Conservation (phyloP, 768 basidiomycete species). For the Trametes gibbosa region DNA sequence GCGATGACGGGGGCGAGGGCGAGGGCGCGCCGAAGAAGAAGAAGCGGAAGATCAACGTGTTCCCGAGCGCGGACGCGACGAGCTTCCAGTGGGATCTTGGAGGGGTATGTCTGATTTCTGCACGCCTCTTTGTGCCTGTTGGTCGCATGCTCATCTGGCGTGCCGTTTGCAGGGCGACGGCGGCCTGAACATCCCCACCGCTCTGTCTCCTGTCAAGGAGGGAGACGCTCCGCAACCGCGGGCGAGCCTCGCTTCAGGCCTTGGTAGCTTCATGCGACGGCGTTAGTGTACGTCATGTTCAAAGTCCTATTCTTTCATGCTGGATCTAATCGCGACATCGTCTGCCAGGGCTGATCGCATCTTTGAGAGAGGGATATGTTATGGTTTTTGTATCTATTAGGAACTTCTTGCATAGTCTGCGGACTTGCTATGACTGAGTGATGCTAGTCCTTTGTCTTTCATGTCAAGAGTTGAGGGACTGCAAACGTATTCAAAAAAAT, state of each 20-base stretch:
- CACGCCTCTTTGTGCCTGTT: neutral
- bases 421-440: too few species aligned
- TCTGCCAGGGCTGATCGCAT: too few species aligned
- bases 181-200: constrained; percentile 61
- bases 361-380: too few species aligned
- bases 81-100: constrained; percentile 45
- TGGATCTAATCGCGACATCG: too few species aligned
- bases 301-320: too few species aligned
- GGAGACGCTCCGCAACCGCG: constrained; percentile 41
- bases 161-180: constrained; percentile 31
- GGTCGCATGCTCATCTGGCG: too few species aligned
- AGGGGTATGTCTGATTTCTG: constrained; percentile 30
- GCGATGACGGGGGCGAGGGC: constrained; percentile 16
- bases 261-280: constrained; percentile 12
- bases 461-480: too few species aligned
- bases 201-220: constrained; percentile 65
- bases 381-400: too few species aligned
- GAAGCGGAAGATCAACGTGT: constrained; percentile 69
- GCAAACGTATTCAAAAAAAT: too few species aligned
- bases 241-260: constrained; percentile 2
- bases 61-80: constrained; percentile 40
- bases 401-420: too few species aligned
- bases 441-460: too few species aligned
- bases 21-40: constrained; percentile 52
- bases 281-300: neutral